Percentiles rank a stretch among this genome's conserved stretches.
Evolutionary conservation across 805 yeast species (phyloP).

Genomic region (Cyberlindnera veronae): DNA sequence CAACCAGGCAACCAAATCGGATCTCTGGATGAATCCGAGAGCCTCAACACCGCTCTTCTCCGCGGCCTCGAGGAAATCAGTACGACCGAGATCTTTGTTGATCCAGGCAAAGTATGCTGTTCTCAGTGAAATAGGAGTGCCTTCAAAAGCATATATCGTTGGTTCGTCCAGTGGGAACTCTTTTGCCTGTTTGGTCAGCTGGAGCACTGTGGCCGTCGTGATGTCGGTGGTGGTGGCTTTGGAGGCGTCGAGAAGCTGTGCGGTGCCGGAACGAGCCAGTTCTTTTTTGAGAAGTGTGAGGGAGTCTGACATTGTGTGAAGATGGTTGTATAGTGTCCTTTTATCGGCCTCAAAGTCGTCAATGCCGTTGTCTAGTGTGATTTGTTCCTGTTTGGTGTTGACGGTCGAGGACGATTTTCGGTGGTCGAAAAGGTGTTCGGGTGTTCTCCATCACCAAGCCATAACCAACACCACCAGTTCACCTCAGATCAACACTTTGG

Average conservation of each 20-base stretch:
- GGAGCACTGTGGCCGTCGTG: slow-evolving; percentile 30
- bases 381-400: no score
- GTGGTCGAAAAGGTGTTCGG: slow-evolving; percentile 2
- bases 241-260: slow-evolving; percentile 21
- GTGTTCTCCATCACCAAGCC: slow-evolving; percentile 1
- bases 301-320: slow-evolving; percentile 13
- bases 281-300: slow-evolving; percentile 27
- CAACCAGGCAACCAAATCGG: slow-evolving; percentile 80
- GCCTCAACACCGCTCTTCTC: slow-evolving; percentile 60
- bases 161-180: slow-evolving; percentile 37
- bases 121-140: slow-evolving; percentile 45
- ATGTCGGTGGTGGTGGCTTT: slow-evolving; percentile 35
- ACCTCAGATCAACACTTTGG: not conserved
- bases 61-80: slow-evolving; percentile 78
- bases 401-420: not conserved
- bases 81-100: slow-evolving; percentile 65
- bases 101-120: slow-evolving; percentile 78
- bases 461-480: not conserved
- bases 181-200: slow-evolving; percentile 24
- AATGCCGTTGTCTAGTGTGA: no score
- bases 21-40: slow-evolving; percentile 78
- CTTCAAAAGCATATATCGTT: slow-evolving; percentile 58
- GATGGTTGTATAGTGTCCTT: not conserved
- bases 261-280: slow-evolving; percentile 25
- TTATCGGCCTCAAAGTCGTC: not conserved